Evolutionary conservation across 2,329 filamentous ascomycete species (phyloP).

Genomic region (Neocatenulostroma microsporum): DNA sequence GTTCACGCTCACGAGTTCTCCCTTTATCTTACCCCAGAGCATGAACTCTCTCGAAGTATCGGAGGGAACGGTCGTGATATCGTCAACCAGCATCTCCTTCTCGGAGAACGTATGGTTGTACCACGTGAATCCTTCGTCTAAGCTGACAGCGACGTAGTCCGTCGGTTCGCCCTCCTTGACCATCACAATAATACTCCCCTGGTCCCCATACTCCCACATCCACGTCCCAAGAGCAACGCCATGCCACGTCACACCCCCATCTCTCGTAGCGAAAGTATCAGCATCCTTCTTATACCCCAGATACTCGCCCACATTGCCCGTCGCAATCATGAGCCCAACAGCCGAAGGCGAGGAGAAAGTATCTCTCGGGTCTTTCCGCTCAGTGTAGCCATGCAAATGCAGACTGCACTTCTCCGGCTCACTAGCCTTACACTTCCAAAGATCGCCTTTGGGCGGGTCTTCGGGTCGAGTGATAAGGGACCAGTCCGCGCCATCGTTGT

Average conservation of each 20-base stretch:
- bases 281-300: constrained; percentile 62
- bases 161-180: constrained; percentile 64
- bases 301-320: constrained; percentile 78
- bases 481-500: constrained; percentile 94
- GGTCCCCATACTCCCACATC: constrained; percentile 92
- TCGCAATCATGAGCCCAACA: constrained; percentile 80
- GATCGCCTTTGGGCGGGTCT: constrained; percentile 59
- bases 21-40: constrained; percentile 65
- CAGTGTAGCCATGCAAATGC: constrained; percentile 93
- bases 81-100: constrained; percentile 59
- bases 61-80: constrained; percentile 81
- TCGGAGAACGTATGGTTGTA: constrained; percentile 62
- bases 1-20: constrained; percentile 64
- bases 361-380: constrained; percentile 70
- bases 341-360: constrained; percentile 85
- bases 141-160: constrained; percentile 63
- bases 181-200: constrained; percentile 85
- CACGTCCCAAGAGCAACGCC: constrained; percentile 79
- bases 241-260: constrained; percentile 86
- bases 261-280: constrained; percentile 82
- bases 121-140: constrained; percentile 78
- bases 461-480: constrained; percentile 62
- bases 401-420: constrained; percentile 64
- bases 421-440: too few relatives aligned
- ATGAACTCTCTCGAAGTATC: constrained; percentile 88